Conservation (phyloP, 345 rosid genomes). For the Turritis glabra region DNA sequence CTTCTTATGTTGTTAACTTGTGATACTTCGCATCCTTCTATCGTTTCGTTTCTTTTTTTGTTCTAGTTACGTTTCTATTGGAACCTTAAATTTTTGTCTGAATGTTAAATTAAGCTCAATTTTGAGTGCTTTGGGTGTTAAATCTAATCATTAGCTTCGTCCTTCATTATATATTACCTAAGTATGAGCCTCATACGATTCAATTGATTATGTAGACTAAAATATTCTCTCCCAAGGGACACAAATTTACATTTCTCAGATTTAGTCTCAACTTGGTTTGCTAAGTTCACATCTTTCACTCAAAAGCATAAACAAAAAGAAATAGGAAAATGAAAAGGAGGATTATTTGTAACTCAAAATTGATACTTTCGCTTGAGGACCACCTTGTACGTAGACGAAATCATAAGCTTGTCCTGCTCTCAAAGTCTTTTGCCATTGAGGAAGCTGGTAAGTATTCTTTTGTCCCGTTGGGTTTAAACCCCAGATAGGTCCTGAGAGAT, state of each 20-base stretch:
- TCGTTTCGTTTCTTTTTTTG: conserved; percentile 12
- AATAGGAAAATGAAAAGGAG: not conserved
- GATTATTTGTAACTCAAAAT: conserved; percentile 57
- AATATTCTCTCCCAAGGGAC: not conserved
- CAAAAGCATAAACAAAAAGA: not conserved
- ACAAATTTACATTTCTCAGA: conserved; percentile 31
- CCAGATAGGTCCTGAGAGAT: conserved; percentile 66
- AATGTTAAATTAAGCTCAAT: conserved; percentile 19
- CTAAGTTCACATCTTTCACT: not conserved
- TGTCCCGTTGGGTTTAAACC: conserved; percentile 54
- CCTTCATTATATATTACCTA: not conserved
- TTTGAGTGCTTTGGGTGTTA: conserved; percentile 21
- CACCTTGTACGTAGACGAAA: conserved; percentile 73
- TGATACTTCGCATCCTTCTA: not conserved
- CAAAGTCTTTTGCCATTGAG: conserved; percentile 47
- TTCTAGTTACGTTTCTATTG: conserved; percentile 5
- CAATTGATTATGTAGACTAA: not conserved
- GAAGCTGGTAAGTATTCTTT: conserved; percentile 58
- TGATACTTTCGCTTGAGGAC: conserved; percentile 74
- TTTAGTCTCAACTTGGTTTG: conserved; percentile 33
- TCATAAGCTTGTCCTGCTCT: conserved; percentile 49
- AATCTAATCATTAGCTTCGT: not conserved
- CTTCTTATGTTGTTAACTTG: conserved; percentile 2
- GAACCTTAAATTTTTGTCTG: conserved; percentile 32
- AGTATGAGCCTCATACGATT: too few relatives aligned